Evolutionary conservation across 192 early-diverging fungal species (phyloP).

Genomic region (Phycomyces blakesleeanus): DNA sequence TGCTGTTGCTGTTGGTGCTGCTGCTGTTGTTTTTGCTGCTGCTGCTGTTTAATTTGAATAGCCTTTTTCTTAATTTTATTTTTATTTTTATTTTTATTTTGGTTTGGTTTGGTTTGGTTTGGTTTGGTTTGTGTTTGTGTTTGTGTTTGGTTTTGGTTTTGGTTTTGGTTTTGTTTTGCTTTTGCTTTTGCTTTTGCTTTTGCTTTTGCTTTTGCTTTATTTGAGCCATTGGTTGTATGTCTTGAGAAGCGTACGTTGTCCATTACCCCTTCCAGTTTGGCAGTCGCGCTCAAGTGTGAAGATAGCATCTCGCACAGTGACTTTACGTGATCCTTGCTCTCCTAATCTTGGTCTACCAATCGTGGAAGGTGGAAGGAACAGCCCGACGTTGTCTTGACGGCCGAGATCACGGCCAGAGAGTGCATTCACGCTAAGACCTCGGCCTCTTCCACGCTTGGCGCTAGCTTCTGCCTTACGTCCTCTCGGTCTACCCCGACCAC

Average conservation of each 20-base stretch:
- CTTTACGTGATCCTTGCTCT: conserved; percentile 50
- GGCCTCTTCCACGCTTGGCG: conserved; percentile 6
- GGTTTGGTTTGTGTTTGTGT: no score
- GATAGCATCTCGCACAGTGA: conserved; percentile 70
- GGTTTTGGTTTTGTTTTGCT: not conserved
- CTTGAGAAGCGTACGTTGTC: conserved; percentile 43
- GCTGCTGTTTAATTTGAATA: no score
- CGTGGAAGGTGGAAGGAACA: conserved; percentile 21
- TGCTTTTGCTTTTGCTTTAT: conserved; percentile 7
- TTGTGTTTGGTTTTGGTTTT: no score
- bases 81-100: not conserved
- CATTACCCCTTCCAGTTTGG: conserved; percentile 41
- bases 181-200: no score
- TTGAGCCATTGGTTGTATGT: conserved; percentile 44
- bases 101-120: conserved; percentile 19
- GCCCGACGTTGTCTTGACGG: not conserved
- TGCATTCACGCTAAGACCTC: not conserved
- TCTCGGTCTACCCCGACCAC: conserved; percentile 24
- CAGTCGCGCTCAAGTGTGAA: conserved; percentile 71
- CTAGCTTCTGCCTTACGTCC: not conserved
- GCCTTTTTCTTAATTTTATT: no score
- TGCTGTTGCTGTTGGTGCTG: no score
- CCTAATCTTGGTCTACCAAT: conserved; percentile 33
- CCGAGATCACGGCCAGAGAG: not conserved
- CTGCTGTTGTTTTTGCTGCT: conserved; percentile 15